Evolutionary conservation across 1,284 basidiomycete genomes (phyloP), one percentile per base, ranked within the genome.

Genomic region (Ustanciosporium gigantosporum): DNA sequence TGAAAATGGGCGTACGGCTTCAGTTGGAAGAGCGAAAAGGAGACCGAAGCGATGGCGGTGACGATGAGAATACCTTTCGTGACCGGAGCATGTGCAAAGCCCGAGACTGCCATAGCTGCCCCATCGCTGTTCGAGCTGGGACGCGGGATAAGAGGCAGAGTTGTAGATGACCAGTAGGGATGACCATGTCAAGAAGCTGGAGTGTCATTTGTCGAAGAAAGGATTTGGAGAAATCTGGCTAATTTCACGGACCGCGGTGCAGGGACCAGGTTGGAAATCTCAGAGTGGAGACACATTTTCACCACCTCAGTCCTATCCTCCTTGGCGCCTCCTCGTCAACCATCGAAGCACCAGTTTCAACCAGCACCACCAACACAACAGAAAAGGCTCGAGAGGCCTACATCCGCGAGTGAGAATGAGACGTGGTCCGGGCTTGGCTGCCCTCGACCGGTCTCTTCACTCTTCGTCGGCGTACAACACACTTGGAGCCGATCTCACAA

Each of bases 401-500:
- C n/a, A n/a, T n/a, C n/a, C n/a, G n/a, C n/a, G n/a, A n/a, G n/a
- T n/a, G n/a, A n/a, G n/a, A n/a, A 82, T 82, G 81, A 79, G 82
- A 4, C 78, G 81, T 41, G 81, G 81, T 3, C 80, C 81, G 8
- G 82, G 82, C 14, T 69, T 83, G 16, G 81, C 81, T 9, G 81
- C 79, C 11, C 76, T 83, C 3, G 79, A 80, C 31, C 79, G 82
- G 19, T 78, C 79, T 23, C 69, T 79, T 1, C 69, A 74, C 29
- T 78, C 79, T 7, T 61, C 74, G 2, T 66, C 76, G 6, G 80
- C 88, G 35, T 98, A 89, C 78, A 85, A 86, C 0, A 82, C 86
- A 27, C 86, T 98, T 46, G 93, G 90, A 0, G 83, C 84, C 19
- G 84, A 87, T 48, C 83, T 98, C 46, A 89, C 89, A 14, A 82